Base-by-base conservation (phyloP, 352 stramenopile species). In the Pythium coloratum region DNA sequence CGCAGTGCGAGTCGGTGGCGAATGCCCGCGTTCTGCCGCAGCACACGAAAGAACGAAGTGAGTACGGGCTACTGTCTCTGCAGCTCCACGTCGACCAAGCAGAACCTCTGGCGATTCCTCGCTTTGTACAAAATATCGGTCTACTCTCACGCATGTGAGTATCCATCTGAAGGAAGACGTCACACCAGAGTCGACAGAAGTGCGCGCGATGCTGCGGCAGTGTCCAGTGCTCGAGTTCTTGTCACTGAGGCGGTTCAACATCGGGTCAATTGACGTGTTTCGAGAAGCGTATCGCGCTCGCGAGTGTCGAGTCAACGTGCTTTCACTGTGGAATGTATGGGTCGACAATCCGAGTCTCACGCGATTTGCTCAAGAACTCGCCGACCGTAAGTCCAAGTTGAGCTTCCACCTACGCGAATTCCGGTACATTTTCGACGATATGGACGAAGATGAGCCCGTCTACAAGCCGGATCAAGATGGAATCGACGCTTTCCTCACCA, bases 261-360 rank as follows among this genome's bases (percentile, higher is more conserved):
- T 66, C 12, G 26, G 24, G 16, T 55, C 50, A 4, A 60, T 66
- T 33, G 60, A 60, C 36, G 26, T 46, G 20, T 47, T 55, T 9
- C 30, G 33, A 0, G 58, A 64, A 16, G 58, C 58, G 36, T 66
- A 66, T 44, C 50, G 50, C 24, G 24, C 18, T 4, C 24, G 47
- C 2, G 10, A 44, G 12, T 66, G 60, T 40, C 60, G 50, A 2
- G 6, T 59, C 33, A 7, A 20, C 9, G n/a, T 32, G 8, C n/a
- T 66, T 13, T 66, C 60, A 0, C 36, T 66, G 6, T 66, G 60
- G 60, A 66, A 59, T 18, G 14, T 32, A 12, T 59, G 49, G 34
- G 60, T 66, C 36, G 26, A 54, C 1, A 26, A 40, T 2, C 16
- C 47, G 3, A 66, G 60, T 24, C 49, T 66, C 14, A 44, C 20